A percentile compares a stretch with the other conserved stretches of the same genome.
These are phyloP conservation scores for Steccherinum ochraceum DNA, from an alignment of 768 basidiomycete species.

Conservation along the genomic window DNA sequence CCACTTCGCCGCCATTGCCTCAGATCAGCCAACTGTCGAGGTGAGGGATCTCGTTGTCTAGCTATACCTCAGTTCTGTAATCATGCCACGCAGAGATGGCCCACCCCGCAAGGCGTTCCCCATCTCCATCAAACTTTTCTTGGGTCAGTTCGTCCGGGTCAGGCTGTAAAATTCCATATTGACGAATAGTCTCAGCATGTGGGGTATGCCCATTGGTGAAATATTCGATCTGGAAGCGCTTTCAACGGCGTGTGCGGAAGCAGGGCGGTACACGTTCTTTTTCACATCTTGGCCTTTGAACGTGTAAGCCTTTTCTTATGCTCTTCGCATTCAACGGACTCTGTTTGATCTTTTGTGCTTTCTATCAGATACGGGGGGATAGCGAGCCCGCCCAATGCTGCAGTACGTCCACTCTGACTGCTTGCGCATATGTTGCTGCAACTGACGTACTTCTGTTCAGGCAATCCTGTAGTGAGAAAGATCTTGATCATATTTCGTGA, in stretches of 20 bases:
- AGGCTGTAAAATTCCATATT: too few relatives aligned
- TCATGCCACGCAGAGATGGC: not conserved
- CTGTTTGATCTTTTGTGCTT: too few relatives aligned
- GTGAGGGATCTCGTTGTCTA: too few relatives aligned
- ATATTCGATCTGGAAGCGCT: slow-evolving; percentile 67
- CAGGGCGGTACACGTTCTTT: slow-evolving; percentile 65
- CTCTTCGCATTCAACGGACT: too few relatives aligned
- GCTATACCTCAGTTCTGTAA: too few relatives aligned
- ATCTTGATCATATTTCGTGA: too few relatives aligned
- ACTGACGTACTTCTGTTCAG: too few relatives aligned
- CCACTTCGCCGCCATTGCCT: slow-evolving; percentile 65
- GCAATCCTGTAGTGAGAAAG: too few relatives aligned
- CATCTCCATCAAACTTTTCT: not conserved
- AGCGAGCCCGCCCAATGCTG: slow-evolving; percentile 67
- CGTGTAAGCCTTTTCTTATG: slow-evolving; percentile 38
- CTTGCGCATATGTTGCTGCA: too few relatives aligned
- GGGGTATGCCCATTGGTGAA: slow-evolving; percentile 77
- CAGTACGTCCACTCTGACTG: slow-evolving; percentile 34
- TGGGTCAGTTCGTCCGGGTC: not conserved
- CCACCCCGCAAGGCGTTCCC: not conserved
- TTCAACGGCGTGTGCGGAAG: slow-evolving; percentile 47
- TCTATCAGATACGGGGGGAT: slow-evolving; percentile 59
- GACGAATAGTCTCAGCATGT: slow-evolving; percentile 40
- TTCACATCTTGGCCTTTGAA: slow-evolving; percentile 72
- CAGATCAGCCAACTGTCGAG: slow-evolving; percentile 64